Evolutionary conservation across 169 alveolate genomes (phyloP).

Genomic region (Eimeria praecox): DNA sequence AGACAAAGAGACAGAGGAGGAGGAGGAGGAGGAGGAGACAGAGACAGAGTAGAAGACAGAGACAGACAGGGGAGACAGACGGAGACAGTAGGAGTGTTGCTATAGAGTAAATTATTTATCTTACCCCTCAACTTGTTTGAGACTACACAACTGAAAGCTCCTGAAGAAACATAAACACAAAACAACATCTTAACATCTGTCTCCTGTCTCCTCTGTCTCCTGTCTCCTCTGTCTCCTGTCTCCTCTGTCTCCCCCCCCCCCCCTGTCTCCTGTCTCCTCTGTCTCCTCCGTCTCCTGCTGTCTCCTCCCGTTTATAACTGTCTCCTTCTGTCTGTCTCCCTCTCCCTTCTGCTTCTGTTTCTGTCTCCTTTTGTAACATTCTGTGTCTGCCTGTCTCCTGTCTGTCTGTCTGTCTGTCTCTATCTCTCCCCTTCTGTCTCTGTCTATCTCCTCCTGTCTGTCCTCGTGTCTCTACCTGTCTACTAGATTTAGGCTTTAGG

Average conservation of each 20-base stretch:
- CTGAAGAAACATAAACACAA: constrained; percentile 45
- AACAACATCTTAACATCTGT: not conserved
- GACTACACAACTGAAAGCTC: constrained; percentile 79
- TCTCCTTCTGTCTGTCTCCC: too few relatives aligned
- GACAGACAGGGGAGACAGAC: not conserved
- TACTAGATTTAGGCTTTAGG: too few relatives aligned
- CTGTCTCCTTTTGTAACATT: too few relatives aligned
- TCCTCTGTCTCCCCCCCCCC: not conserved
- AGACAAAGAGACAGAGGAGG: not conserved
- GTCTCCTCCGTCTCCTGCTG: not conserved
- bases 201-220: not conserved
- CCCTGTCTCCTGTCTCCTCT: too few relatives aligned
- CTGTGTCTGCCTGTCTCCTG: too few relatives aligned
- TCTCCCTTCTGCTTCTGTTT: not conserved
- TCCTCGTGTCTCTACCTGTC: not conserved
- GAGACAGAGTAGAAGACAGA: not conserved
- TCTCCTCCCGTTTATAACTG: not conserved
- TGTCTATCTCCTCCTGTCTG: not conserved
- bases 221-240: not conserved
- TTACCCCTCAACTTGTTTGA: constrained; percentile 82
- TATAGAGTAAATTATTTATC: not conserved
- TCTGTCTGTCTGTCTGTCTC: not conserved
- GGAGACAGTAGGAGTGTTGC: not conserved
- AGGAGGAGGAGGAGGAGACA: not conserved
- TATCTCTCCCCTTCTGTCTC: not conserved